Evolutionary conservation across 129 eudicot species (phyloP).

Genomic region (Silybum marianum): DNA sequence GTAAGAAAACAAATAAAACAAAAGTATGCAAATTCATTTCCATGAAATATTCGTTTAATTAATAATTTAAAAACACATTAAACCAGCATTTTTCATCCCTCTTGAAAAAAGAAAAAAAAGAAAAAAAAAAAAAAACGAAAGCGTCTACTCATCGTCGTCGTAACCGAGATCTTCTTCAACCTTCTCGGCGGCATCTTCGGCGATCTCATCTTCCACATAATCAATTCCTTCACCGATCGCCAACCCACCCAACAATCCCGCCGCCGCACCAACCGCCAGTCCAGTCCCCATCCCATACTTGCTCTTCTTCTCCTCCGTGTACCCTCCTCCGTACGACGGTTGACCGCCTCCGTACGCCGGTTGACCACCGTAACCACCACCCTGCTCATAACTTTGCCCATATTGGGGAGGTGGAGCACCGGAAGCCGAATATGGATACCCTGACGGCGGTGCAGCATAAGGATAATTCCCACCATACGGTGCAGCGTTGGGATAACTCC

Average conservation of each 20-base stretch:
- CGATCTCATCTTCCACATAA: conserved; percentile 66
- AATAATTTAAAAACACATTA: background rate
- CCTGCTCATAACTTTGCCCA: conserved; percentile 32
- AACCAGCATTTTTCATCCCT: background rate
- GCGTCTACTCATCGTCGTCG: conserved; percentile 45
- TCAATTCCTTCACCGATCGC: conserved; percentile 81
- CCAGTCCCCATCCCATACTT: conserved; percentile 89
- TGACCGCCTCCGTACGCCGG: conserved; percentile 34
- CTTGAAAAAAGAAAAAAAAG: background rate
- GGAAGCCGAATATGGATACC: conserved; percentile 43
- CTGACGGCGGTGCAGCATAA: conserved; percentile 46
- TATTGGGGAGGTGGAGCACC: conserved; percentile 34
- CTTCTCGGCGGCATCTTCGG: conserved; percentile 74
- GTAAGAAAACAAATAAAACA: too few relatives aligned
- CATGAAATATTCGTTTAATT: background rate
- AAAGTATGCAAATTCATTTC: background rate
- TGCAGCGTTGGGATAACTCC: background rate
- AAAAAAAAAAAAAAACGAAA: background rate
- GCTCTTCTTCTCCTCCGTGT: conserved; percentile 47
- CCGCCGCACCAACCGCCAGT: conserved; percentile 92
- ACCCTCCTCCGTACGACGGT: conserved; percentile 26
- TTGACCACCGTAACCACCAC: too few relatives aligned
- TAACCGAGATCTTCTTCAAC: conserved; percentile 76
- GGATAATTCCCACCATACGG: conserved; percentile 46
- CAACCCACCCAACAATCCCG: conserved; percentile 83